Base-by-base conservation (phyloP, 2,329 filamentous ascomycete genomes). In the Biscogniauxia marginata region DNA sequence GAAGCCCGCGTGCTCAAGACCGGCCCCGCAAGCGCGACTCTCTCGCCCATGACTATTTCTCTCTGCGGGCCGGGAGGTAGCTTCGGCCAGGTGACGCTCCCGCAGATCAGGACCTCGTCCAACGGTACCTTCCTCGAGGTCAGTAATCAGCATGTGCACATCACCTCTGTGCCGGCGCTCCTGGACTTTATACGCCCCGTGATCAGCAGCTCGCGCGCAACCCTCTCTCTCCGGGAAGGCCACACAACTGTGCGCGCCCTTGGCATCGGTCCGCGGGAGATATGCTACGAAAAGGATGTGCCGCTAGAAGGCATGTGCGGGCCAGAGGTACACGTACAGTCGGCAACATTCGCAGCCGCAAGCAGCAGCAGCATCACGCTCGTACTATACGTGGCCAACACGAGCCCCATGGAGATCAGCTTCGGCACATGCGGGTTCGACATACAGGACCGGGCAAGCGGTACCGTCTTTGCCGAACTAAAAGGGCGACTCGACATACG, bases 341-440 rank as follows among this genome's bases (percentile, higher is more conserved):
- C 18, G 16, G 62, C 54, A 9, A 44, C 9, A 5, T 18, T 57
- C 18, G 18, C 24, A 20, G 11, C 34, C 1, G 21, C 55, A 19
- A 24, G 45, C 24, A 46, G 21, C 9, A 50, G 25, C 8, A 23
- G 7, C n/a, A 4, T 64, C 30, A 44, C 53, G 6, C 18, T 68
- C 11, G 45, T 25, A 1, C 24, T 70, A 16, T 50, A 48, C 34
- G 53, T 68, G 6, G 7, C 8, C 22, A 70, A 70, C 51, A 66
- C 66, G 8, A 63, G 60, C 24, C 65, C 66, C 1, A 50, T 70
- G 7, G 64, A 68, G 54, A 57, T 69, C 23, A 64, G 58, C 57
- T 66, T 70, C 56, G 66, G 67, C 18, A 54, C 46, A 3, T 68
- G 65, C 58, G 55, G 24, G 4, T 66, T 70, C 58, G 64, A 67